A percentile compares a stretch with the other conserved stretches of the same genome.
Conservation (phyloP, 2,329 filamentous ascomycete genomes). For the Trichoderma harzianum region DNA sequence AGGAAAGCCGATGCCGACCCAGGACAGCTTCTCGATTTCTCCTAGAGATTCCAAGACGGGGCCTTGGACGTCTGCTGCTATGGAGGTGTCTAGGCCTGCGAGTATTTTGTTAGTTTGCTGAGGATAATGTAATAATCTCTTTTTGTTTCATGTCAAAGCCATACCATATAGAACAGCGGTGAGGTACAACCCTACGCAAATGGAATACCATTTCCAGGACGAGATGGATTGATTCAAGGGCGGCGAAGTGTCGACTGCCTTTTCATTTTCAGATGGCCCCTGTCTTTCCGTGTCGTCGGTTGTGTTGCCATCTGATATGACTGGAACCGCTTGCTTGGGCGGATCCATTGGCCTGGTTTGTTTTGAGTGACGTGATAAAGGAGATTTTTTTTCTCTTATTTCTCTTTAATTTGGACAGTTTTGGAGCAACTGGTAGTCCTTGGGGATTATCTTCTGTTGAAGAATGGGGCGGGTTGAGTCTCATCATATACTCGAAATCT, state of each 20-base stretch:
- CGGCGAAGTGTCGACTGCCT: not conserved
- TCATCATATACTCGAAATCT: not conserved
- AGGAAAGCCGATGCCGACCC: conserved; percentile 22
- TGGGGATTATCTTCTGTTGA: not conserved
- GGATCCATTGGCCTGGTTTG: not conserved
- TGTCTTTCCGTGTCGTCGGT: not conserved
- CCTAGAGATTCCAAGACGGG: conserved; percentile 19
- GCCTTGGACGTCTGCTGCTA: conserved; percentile 22
- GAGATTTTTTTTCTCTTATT: not conserved
- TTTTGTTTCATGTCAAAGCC: not conserved
- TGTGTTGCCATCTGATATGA: not conserved
- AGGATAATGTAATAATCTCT: not conserved
- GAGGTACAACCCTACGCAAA: not conserved
- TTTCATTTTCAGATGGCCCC: not conserved
- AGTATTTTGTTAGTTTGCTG: not conserved
- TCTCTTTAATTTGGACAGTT: not conserved
- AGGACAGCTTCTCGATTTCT: conserved; percentile 20
- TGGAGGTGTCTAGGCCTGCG: not conserved
- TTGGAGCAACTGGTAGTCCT: not conserved
- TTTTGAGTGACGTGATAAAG: not conserved
- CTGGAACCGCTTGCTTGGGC: not conserved
- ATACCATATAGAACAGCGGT: not conserved
- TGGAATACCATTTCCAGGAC: not conserved
- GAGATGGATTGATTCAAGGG: not conserved
- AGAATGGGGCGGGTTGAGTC: not conserved